Evolutionary conservation across 768 basidiomycete species (phyloP).

Genomic region (Xanthoconium stramineum): DNA sequence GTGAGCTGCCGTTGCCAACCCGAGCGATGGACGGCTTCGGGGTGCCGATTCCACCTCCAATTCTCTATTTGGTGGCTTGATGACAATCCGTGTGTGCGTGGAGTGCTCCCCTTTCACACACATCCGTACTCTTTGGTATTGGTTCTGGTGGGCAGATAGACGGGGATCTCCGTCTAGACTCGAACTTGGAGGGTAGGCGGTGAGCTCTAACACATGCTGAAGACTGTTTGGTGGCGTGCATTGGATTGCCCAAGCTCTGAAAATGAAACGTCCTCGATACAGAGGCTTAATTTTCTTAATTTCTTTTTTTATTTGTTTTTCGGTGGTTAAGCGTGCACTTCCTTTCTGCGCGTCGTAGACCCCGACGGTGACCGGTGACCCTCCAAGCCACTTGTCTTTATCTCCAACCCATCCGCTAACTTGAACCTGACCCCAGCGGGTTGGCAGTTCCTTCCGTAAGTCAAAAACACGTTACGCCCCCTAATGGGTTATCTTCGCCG

Average conservation of each 20-base stretch:
- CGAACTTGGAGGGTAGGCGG: too few relatives aligned
- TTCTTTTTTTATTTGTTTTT: too few relatives aligned
- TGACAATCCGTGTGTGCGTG: background rate
- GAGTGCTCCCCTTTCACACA: background rate
- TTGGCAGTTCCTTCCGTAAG: background rate
- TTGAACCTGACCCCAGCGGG: background rate
- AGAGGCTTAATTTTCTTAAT: background rate
- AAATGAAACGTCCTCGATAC: too few relatives aligned
- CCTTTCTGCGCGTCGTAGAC: too few relatives aligned
- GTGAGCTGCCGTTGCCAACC: background rate
- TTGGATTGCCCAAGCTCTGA: too few relatives aligned
- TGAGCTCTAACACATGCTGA: too few relatives aligned
- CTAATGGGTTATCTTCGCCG: background rate
- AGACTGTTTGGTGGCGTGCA: too few relatives aligned
- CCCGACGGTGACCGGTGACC: too few relatives aligned
- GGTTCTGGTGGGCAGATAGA: background rate
- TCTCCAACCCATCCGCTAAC: background rate
- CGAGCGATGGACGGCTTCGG: background rate
- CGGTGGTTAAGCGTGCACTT: too few relatives aligned
- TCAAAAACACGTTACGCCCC: background rate
- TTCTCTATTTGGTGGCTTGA: background rate
- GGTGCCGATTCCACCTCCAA: background rate
- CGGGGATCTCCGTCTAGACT: too few relatives aligned
- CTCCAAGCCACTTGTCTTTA: background rate
- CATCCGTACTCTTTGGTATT: too few relatives aligned